Evolutionary conservation across 495 filamentous ascomycete genomes (phyloP).

Genomic region (Lepraria neglecta): DNA sequence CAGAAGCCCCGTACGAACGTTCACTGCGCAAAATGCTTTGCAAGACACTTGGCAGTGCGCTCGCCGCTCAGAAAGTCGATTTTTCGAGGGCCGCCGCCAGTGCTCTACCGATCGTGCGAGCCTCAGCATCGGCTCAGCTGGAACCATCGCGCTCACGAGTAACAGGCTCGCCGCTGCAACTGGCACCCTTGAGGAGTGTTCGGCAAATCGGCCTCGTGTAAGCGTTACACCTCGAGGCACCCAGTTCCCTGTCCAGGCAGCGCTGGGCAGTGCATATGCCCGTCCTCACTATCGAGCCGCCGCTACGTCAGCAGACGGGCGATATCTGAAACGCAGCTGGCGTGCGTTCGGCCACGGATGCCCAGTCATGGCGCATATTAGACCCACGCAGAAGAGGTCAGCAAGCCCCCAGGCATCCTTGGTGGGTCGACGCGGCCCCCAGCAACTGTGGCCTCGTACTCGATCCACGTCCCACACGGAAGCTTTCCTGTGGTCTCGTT

Average conservation of each 20-base stretch:
- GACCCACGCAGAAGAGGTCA: no score
- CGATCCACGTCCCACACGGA: no score
- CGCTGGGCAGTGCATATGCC: conserved; percentile 5
- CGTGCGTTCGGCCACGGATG: background rate
- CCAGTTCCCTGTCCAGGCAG: background rate
- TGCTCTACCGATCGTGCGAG: no score
- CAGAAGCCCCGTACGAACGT: no score
- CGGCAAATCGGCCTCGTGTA: background rate
- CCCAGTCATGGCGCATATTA: no score
- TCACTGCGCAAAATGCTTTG: background rate
- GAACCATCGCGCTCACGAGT: conserved; percentile 4
- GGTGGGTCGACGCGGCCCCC: no score
- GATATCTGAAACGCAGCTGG: conserved; percentile 1
- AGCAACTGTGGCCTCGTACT: no score
- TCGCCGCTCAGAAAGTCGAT: background rate
- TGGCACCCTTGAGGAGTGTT: conserved; percentile 1
- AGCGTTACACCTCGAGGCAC: conserved; percentile 10
- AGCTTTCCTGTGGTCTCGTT: no score
- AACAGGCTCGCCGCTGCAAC: background rate
- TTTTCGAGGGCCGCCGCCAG: no score
- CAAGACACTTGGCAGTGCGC: background rate
- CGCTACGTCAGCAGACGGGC: conserved; percentile 1
- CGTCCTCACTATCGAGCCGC: conserved; percentile 1
- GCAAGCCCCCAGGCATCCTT: no score
- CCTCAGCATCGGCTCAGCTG: background rate